Evolutionary conservation across 148 eudicot species (phyloP).

Genomic region (Cornus controversa): DNA sequence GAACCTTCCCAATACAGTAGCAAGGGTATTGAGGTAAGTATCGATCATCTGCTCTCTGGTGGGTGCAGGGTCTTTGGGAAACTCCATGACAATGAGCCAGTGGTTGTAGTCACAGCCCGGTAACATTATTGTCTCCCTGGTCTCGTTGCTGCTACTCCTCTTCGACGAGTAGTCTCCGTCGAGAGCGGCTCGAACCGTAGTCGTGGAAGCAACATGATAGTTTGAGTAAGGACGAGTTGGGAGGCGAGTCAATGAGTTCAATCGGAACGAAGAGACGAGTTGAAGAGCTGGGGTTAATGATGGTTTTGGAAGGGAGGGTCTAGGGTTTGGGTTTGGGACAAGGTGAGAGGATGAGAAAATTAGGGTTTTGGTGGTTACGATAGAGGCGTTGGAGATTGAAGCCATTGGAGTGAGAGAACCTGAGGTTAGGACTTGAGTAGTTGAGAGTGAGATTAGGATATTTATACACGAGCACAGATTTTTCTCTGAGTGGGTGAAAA

Average conservation of each 20-base stretch:
- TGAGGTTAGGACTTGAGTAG: not conserved
- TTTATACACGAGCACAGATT: not conserved
- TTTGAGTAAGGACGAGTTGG: not conserved
- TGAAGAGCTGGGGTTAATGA: not conserved
- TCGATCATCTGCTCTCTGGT: conserved; percentile 92
- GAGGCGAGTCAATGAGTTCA: not conserved
- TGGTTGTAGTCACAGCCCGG: conserved; percentile 94
- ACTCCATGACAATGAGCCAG: conserved; percentile 97
- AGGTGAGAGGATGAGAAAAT: not conserved
- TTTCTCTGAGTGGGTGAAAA: not conserved
- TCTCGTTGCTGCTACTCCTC: conserved; percentile 47
- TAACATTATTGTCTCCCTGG: conserved; percentile 74
- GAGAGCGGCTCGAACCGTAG: conserved; percentile 21
- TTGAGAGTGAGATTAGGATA: not conserved
- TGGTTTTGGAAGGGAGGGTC: not conserved
- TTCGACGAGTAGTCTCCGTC: conserved; percentile 49
- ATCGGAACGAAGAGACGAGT: not conserved
- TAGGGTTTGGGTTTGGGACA: not conserved
- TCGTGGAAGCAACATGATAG: not conserved
- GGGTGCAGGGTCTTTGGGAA: conserved; percentile 90
- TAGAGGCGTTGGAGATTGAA: not conserved
- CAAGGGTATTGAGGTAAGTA: conserved; percentile 77
- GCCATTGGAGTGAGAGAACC: not conserved
- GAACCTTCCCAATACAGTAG: conserved; percentile 79
- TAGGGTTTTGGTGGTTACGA: not conserved